Conservation (phyloP, 345 rosid species). For the Lepidium aucheri region DNA sequence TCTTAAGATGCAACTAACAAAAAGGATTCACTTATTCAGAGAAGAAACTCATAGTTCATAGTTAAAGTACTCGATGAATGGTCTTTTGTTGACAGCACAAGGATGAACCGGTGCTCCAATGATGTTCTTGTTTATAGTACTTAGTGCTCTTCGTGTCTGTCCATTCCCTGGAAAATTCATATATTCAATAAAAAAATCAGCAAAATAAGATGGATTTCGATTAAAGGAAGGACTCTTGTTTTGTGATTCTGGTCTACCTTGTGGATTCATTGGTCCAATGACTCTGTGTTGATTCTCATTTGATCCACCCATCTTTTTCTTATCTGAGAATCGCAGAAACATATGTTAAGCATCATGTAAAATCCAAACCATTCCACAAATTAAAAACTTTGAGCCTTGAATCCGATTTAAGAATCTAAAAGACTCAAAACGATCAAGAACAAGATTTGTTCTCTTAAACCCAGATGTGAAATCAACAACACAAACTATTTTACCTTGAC, state of each 20-base stretch:
- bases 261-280: conserved; percentile 43
- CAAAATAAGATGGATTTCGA: not conserved
- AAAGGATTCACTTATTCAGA: not conserved
- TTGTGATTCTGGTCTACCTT: conserved; percentile 30
- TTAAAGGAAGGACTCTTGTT: not conserved
- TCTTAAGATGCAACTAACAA: not conserved
- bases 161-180: conserved; percentile 19
- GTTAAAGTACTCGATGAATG: conserved; percentile 42
- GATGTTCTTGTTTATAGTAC: conserved; percentile 58
- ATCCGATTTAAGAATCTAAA: not conserved
- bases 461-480: conserved; percentile 17
- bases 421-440: conserved; percentile 28
- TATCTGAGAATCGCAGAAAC: not conserved
- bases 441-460: conserved; percentile 10
- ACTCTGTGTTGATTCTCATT: conserved; percentile 73
- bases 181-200: not conserved
- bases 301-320: conserved; percentile 53
- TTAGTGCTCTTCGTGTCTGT: conserved; percentile 65
- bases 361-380: not conserved
- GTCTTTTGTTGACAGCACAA: conserved; percentile 59
- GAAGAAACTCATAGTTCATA: not conserved
- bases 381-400: not conserved
- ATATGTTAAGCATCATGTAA: not conserved
- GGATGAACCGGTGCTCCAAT: conserved; percentile 58
- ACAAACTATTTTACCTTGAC: conserved; percentile 10